Conservation (phyloP, 1,284 basidiomycete species). For the Ceratobasidium sp. region DNA sequence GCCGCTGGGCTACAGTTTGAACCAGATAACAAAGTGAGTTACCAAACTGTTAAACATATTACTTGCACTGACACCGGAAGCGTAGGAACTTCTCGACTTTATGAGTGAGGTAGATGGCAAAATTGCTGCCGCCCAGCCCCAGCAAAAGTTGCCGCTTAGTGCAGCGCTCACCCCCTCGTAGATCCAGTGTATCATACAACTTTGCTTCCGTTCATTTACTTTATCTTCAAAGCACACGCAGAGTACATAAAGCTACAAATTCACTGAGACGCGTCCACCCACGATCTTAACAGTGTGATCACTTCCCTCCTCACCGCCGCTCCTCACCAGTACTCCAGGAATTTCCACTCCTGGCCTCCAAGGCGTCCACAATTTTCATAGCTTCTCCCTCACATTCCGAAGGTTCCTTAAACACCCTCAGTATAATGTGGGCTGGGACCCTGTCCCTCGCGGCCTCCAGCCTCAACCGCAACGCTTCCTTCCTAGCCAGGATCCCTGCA, state of each 20-base stretch:
- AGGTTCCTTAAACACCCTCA: conserved; percentile 70
- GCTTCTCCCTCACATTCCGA: conserved; percentile 65
- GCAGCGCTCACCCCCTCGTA: not conserved
- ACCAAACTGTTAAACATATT: too few species aligned
- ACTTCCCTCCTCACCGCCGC: not conserved
- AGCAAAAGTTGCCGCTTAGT: not conserved
- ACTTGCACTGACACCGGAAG: not conserved
- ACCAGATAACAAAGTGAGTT: conserved; percentile 76
- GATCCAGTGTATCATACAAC: conserved; percentile 27
- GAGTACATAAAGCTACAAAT: not conserved
- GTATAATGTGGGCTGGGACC: conserved; percentile 61
- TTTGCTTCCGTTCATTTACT: not conserved
- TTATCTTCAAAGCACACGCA: not conserved
- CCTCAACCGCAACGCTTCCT: conserved; percentile 64
- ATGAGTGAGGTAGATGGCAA: conserved; percentile 46
- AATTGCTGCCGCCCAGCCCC: conserved; percentile 35
- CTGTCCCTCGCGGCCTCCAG: conserved; percentile 64
- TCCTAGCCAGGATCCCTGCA: conserved; percentile 35
- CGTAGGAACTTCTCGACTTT: conserved; percentile 47
- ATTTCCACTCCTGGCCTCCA: not conserved
- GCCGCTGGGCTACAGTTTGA: conserved; percentile 88
- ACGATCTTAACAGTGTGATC: not conserved
- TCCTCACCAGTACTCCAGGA: conserved; percentile 9
- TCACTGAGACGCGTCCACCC: not conserved
- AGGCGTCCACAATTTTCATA: conserved; percentile 21